These are phyloP conservation scores for Russula compacta DNA, from an alignment of 768 basidiomycete species.

Conservation along the genomic window DNA sequence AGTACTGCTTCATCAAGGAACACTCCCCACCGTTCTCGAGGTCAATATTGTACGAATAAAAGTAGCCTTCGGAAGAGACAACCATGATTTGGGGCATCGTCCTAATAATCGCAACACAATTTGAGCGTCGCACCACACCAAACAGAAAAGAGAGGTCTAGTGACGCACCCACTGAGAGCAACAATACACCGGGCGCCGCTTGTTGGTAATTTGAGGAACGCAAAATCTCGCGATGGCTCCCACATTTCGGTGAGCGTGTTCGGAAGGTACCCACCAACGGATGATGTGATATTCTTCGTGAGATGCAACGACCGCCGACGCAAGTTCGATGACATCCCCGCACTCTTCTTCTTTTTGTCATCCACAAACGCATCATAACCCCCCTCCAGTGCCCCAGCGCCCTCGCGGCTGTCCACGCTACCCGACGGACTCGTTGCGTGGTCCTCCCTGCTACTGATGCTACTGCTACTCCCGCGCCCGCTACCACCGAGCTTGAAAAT, in stretches of 20 bases:
- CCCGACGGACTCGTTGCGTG: constrained; percentile 51
- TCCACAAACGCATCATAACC: constrained; percentile 86
- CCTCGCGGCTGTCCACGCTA: constrained; percentile 55
- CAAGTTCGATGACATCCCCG: constrained; percentile 51
- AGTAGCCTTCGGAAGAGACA: constrained; percentile 88
- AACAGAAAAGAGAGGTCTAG: not conserved
- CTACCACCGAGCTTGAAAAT: constrained; percentile 78
- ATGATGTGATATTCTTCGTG: constrained; percentile 66
- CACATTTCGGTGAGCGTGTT: constrained; percentile 90
- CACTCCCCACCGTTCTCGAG: constrained; percentile 95
- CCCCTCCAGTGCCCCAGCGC: constrained; percentile 51
- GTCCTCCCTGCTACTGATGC: constrained; percentile 22
- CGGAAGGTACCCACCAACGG: constrained; percentile 78
- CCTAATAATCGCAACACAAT: constrained; percentile 30
- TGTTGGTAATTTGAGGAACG: constrained; percentile 75
- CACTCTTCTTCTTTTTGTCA: constrained; percentile 48
- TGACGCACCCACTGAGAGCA: constrained; percentile 67
- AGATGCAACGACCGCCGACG: constrained; percentile 65
- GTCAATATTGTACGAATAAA: constrained; percentile 94
- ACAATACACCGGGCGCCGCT: constrained; percentile 77
- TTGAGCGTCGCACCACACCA: not conserved
- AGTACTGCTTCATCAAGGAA: constrained; percentile 89
- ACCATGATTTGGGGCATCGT: constrained; percentile 98
- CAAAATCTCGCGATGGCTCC: constrained; percentile 95
- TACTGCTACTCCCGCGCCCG: constrained; percentile 22